Base-by-base conservation (phyloP, 1,139 yeast genomes). In the Suhomyces bribrorum region DNA sequence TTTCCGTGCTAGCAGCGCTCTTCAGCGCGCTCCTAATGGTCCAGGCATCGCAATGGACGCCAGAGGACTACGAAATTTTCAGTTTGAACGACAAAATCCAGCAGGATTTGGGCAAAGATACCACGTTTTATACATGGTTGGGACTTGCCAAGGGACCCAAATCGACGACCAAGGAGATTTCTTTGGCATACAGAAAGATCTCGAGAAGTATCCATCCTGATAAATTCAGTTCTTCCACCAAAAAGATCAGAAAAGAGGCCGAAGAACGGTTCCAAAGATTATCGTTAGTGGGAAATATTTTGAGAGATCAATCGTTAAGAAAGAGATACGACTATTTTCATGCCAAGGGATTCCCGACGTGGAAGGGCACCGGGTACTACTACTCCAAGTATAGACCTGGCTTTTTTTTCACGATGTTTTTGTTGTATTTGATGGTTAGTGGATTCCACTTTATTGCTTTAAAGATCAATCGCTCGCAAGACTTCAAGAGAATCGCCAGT, bases 301-400 rank as follows among this genome's bases (percentile, higher is more conserved):
- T 90, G 43, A 69, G 89, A 45, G 75, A 71, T 41, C 75, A 77
- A 34, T 71, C 78, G 7, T 73, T 77, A 42, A 79, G 84, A 44
- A 83, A 82, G 47, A 73, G 92, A 13, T 92, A 92, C 59, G 97
- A 92, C 59, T 90, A 82, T 61, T 92, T 87, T 62, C 68, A 86
- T 41, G 70, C 76, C 27, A 78, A 82, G 49, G 99, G 98, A 3
- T 92, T 92, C 62, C 99, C 98, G 5, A 73, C 74, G 43, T 87
- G 86, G 79, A 80, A 76, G 42, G 78, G 76, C 0, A 64, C 76
- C 2, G 77, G 72, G 0, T 79, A 76, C 56, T 68, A 64, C 38
- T 77, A 76, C 46, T 61, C 76, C 31, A 69, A 74, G 52, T 83
- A 78, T 59, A 72, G 78, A 38, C 88, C 87, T 7, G 86, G 83